A percentile compares a stretch with the other conserved stretches of the same genome.
Evolutionary conservation across 1,139 yeast species (phyloP).

Genomic region (Candida glucosophila): DNA sequence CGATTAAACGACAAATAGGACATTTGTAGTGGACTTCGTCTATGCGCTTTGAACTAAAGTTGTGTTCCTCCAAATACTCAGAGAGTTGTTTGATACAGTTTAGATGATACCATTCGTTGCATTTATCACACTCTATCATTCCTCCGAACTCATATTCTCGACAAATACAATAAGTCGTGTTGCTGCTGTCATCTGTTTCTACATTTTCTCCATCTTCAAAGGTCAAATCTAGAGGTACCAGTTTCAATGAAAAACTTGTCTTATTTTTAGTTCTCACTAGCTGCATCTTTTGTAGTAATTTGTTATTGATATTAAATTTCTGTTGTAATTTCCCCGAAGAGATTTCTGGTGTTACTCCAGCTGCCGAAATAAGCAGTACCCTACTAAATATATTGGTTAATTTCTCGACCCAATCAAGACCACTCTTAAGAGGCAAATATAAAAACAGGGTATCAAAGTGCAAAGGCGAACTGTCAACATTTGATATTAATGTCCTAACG

Average conservation of each 20-base stretch:
- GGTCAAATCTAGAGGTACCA: constrained; percentile 67
- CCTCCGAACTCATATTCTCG: constrained; percentile 59
- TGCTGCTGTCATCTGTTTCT: constrained; percentile 7
- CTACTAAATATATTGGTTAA: not conserved
- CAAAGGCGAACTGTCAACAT: constrained; percentile 19
- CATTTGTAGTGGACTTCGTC: constrained; percentile 44
- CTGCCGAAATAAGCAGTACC: too few species aligned
- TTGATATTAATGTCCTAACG: constrained; percentile 15
- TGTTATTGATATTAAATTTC: too few species aligned
- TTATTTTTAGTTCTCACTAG: not conserved
- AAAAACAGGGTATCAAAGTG: constrained; percentile 13
- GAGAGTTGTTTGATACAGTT: constrained; percentile 74
- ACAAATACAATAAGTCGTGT: constrained; percentile 55
- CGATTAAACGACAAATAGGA: constrained; percentile 48
- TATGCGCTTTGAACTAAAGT: too few species aligned
- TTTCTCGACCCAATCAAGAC: constrained; percentile 36
- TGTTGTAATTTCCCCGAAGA: too few species aligned
- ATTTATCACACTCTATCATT: constrained; percentile 74
- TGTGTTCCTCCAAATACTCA: constrained; percentile 51
- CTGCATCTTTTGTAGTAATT: not conserved
- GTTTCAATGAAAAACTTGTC: constrained; percentile 79
- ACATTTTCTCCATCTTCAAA: constrained; percentile 2
- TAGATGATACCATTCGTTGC: constrained; percentile 78
- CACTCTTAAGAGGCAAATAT: constrained; percentile 13
- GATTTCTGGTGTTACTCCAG: too few species aligned